These are phyloP conservation scores for Pyrus hybrid DNA, from an alignment of 331 rosid genomes.

Conservation along the genomic window DNA sequence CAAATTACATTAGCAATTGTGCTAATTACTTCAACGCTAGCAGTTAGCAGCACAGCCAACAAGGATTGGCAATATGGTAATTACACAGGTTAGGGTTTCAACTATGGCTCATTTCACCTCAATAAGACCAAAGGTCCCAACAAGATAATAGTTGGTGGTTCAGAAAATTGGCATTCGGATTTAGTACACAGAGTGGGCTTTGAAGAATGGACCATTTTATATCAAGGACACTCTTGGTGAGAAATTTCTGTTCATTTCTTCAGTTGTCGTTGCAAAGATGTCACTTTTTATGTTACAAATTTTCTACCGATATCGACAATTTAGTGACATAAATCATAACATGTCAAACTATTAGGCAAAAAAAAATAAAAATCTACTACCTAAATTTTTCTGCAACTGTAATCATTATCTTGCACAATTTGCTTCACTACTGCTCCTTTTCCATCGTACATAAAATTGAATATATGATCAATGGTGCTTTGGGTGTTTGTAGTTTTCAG, in stretches of 20 bases:
- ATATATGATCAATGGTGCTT: background rate
- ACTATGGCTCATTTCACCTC: constrained; percentile 6
- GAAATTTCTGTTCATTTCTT: background rate
- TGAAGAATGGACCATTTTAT: constrained; percentile 38
- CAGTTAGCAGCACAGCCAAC: constrained; percentile 28
- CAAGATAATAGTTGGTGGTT: constrained; percentile 44
- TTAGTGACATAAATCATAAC: background rate
- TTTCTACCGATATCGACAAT: too few species aligned
- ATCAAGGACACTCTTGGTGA: constrained; percentile 51
- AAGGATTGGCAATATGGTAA: constrained; percentile 31
- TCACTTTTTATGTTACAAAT: background rate
- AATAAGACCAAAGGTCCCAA: constrained; percentile 21
- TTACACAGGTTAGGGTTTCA: constrained; percentile 27
- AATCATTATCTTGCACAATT: background rate
- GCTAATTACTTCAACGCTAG: constrained; percentile 21
- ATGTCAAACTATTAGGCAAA: background rate
- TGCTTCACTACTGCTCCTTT: background rate
- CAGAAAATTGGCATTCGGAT: constrained; percentile 47
- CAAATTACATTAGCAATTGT: background rate
- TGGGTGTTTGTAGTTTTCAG: constrained; percentile 45
- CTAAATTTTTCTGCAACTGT: too few species aligned
- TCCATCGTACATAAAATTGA: background rate
- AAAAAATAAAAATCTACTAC: too few species aligned
- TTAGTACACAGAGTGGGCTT: constrained; percentile 42
- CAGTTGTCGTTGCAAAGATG: background rate